Percentiles rank a stretch among this genome's conserved stretches.
phyloP scores from a whole-genome alignment of 495 filamentous ascomycete species.

The Neurospora tetraspora region DNA sequence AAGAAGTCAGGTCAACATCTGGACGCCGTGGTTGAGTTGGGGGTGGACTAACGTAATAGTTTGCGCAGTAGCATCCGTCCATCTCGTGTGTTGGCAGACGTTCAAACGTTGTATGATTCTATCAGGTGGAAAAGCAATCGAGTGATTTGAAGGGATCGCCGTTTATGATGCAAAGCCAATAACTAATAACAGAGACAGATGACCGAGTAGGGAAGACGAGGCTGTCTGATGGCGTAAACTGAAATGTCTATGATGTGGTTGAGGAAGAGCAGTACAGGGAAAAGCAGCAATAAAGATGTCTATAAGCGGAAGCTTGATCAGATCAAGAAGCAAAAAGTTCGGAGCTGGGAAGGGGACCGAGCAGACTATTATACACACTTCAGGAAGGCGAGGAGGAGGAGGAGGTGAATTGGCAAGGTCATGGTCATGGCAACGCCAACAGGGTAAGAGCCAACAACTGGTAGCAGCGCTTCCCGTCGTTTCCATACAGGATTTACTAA shows the following conservation, averaged over 20 bases:
- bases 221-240: background rate
- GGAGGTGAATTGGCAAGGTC: background rate
- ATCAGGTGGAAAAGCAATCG: background rate
- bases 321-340: background rate
- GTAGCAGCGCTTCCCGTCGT: background rate
- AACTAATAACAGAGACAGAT: background rate
- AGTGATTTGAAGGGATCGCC: background rate
- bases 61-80: conserved; percentile 38
- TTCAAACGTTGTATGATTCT: background rate
- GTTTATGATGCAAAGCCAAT: background rate
- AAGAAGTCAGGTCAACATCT: conserved; percentile 2
- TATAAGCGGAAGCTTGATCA: background rate
- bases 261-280: background rate
- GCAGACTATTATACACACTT: background rate
- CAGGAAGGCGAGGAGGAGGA: background rate
- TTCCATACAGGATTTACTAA: background rate
- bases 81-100: conserved; percentile 1
- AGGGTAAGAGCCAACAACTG: background rate
- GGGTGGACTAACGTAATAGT: conserved; percentile 38
- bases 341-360: background rate
- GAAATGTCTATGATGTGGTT: background rate
- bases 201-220: background rate
- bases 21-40: background rate
- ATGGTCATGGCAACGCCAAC: background rate
- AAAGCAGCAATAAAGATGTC: background rate